A percentile compares a stretch with the other conserved stretches of the same genome.
These are phyloP conservation scores for Periconia macrospinosa DNA, from an alignment of 2,329 filamentous ascomycete genomes.

Conservation along the genomic window DNA sequence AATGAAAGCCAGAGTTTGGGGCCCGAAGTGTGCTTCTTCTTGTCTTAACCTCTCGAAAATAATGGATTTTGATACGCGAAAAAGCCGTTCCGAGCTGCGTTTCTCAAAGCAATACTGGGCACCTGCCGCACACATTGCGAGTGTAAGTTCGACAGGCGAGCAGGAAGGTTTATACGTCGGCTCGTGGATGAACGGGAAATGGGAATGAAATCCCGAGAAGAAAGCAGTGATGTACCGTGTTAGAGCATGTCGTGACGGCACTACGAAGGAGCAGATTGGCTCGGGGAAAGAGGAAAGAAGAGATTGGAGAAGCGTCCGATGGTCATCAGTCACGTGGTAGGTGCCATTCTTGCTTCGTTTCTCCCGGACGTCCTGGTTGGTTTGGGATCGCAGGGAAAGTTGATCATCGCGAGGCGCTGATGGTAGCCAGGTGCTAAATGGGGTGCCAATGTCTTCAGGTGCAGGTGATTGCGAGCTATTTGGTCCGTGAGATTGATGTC, in stretches of 20 bases:
- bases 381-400: conserved; percentile 22
- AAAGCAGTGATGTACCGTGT: conserved; percentile 36
- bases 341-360: conserved; percentile 20
- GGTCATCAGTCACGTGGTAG: conserved; percentile 30
- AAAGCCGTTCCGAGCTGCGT: conserved; percentile 30
- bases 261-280: conserved; percentile 28
- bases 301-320: conserved; percentile 23
- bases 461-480: conserved; percentile 16
- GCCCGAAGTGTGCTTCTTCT: conserved; percentile 26
- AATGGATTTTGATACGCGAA: conserved; percentile 32
- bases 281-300: conserved; percentile 20
- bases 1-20: conserved; percentile 24
- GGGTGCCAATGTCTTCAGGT: conserved; percentile 32
- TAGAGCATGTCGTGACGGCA: conserved; percentile 33
- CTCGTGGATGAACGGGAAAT: conserved; percentile 37
- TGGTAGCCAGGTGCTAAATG: conserved; percentile 35
- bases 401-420: conserved; percentile 32
- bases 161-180: conserved; percentile 34
- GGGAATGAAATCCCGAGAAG: conserved; percentile 35
- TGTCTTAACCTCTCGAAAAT: conserved; percentile 29
- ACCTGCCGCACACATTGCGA: conserved; percentile 36
- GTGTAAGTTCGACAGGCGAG: conserved; percentile 33
- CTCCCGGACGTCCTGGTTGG: conserved; percentile 22
- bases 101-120: conserved; percentile 40
- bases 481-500: conserved; percentile 20